These are phyloP conservation scores for Eucommia ulmoides DNA, from an alignment of 257 asterid genomes.

Conservation along the genomic window DNA sequence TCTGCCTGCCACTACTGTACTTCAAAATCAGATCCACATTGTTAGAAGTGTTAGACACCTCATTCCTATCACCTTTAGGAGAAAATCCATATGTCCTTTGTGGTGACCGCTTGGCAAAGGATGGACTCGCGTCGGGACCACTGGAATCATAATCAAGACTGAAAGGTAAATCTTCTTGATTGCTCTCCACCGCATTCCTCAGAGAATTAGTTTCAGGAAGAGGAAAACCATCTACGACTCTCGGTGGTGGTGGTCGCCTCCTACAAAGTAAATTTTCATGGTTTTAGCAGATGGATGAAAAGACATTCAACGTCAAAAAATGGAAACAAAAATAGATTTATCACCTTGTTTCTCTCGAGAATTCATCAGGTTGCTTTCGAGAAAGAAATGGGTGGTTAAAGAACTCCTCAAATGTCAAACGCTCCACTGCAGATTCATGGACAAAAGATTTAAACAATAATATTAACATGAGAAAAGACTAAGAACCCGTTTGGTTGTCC, in stretches of 20 bases:
- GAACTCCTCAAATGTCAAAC: conserved; percentile 85
- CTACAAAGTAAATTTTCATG: conserved; percentile 7
- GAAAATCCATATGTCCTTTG: conserved; percentile 52
- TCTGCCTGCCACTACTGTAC: conserved; percentile 16
- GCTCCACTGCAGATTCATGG: conserved; percentile 43
- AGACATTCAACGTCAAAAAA: conserved; percentile 8
- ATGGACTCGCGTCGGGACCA: conserved; percentile 37
- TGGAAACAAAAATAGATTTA: conserved; percentile 6
- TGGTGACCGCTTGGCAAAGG: conserved; percentile 34
- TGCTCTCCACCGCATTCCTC: conserved; percentile 30
- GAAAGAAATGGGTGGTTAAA: conserved; percentile 83
- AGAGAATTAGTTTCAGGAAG: conserved; percentile 21
- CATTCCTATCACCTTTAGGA: conserved; percentile 33
- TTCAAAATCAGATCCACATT: conserved; percentile 19
- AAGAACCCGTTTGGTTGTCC: no score
- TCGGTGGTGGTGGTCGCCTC: conserved; percentile 40
- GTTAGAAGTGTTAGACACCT: conserved; percentile 23
- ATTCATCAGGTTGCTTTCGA: conserved; percentile 37
- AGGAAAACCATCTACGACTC: conserved; percentile 31
- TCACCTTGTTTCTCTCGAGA: conserved; percentile 33
- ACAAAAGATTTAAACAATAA: conserved; percentile 8
- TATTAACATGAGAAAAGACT: no score
- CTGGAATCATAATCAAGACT: conserved; percentile 53
- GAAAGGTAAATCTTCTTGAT: conserved; percentile 67
- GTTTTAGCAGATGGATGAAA: conserved; percentile 3